These are phyloP conservation scores for Hypoxylon sp. DNA, from an alignment of 2,329 filamentous ascomycete species.

Conservation along the genomic window DNA sequence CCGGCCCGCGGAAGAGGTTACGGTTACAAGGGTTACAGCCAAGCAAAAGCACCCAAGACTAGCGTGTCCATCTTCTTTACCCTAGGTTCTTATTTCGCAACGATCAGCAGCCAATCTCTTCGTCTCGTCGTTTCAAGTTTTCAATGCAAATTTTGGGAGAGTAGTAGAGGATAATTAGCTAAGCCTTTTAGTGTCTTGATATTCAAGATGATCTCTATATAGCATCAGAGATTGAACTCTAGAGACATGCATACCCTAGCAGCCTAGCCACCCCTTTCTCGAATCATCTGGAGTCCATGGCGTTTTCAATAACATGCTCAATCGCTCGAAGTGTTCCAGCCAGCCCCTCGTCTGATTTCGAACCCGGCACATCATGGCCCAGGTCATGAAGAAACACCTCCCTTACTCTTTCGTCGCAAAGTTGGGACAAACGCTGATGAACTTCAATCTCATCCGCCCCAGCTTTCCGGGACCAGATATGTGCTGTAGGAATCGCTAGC, in stretches of 20 bases:
- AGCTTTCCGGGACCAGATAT: constrained; percentile 47
- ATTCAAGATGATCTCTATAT: constrained; percentile 14
- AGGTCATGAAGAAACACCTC: constrained; percentile 50
- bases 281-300: constrained; percentile 29
- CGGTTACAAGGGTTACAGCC: constrained; percentile 17
- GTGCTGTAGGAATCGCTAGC: constrained; percentile 51
- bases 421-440: constrained; percentile 42
- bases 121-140: constrained; percentile 14
- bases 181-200: constrained; percentile 7
- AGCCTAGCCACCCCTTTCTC: neutral
- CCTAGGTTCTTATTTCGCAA: constrained; percentile 4
- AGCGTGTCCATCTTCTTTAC: constrained; percentile 4
- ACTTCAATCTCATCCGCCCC: constrained; percentile 36
- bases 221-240: constrained; percentile 1
- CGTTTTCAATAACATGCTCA: constrained; percentile 50
- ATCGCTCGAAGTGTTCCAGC: constrained; percentile 49
- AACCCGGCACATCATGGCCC: constrained; percentile 51
- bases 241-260: neutral
- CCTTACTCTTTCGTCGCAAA: constrained; percentile 45
- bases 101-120: constrained; percentile 17
- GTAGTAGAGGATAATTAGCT: constrained; percentile 4
- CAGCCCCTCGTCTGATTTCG: constrained; percentile 46
- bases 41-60: constrained; percentile 1
- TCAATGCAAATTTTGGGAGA: constrained; percentile 23
- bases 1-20: constrained; percentile 11